Percentiles rank a stretch among this genome's conserved stretches.
Conservation (phyloP, 768 basidiomycete genomes). For the Collybiopsis confluens region DNA sequence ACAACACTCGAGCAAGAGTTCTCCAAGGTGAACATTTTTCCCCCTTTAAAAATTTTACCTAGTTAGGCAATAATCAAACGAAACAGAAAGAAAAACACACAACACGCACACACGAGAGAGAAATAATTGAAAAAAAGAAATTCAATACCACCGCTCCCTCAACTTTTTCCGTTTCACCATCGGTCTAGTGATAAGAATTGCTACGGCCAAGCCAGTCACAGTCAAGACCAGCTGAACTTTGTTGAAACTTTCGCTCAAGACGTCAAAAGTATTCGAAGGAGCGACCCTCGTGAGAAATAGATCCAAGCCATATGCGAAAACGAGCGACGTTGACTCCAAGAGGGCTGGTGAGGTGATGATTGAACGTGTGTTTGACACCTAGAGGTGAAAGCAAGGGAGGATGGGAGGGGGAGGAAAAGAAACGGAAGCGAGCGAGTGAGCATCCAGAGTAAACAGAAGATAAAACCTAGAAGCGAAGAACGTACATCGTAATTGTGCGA, state of each 20-base stretch:
- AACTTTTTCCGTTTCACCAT: slow-evolving; percentile 70
- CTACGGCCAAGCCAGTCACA: slow-evolving; percentile 62
- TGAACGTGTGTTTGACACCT: slow-evolving; percentile 64
- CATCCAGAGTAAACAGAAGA: neutral
- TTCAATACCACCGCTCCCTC: slow-evolving; percentile 68
- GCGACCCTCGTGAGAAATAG: slow-evolving; percentile 83
- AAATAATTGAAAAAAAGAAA: neutral
- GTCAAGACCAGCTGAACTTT: slow-evolving; percentile 88
- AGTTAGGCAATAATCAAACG: too few species aligned
- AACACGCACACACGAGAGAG: too few species aligned
- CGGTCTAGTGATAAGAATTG: slow-evolving; percentile 78
- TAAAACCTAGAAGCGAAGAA: neutral
- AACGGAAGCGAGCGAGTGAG: neutral
- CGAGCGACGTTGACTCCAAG: slow-evolving; percentile 87
- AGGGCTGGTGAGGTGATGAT: slow-evolving; percentile 80
- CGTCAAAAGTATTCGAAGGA: slow-evolving; percentile 89
- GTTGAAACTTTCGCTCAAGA: slow-evolving; percentile 89
- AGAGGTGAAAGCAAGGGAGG: neutral
- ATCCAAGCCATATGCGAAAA: slow-evolving; percentile 85
- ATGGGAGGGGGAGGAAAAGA: too few species aligned
- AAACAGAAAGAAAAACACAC: too few species aligned
- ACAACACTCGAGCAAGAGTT: too few species aligned
- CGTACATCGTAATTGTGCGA: slow-evolving; percentile 25
- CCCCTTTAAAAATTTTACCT: too few species aligned
- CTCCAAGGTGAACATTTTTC: too few species aligned